phyloP scores from a whole-genome alignment of 176 grass and related monocot genomes.

The Poa pratensis region DNA sequence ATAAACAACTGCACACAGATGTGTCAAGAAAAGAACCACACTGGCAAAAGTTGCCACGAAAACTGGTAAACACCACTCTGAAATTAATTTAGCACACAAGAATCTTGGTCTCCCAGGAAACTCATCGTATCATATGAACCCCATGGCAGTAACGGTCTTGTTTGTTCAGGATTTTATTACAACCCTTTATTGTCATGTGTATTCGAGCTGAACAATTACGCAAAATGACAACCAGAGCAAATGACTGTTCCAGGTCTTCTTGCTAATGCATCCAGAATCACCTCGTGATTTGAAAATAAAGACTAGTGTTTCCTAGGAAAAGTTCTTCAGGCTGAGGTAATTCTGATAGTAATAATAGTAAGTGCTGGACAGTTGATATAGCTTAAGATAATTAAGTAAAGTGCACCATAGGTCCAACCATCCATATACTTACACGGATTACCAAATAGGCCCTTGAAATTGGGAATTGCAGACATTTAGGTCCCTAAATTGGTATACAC shows the following conservation, averaged over 20 bases:
- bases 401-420: neutral
- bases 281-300: neutral
- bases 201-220: neutral
- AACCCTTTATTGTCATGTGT: neutral
- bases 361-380: neutral
- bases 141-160: neutral
- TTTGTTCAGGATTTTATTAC: neutral
- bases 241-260: neutral
- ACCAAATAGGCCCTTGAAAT: neutral
- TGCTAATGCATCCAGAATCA: conserved; percentile 18
- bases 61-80: neutral
- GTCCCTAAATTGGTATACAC: neutral
- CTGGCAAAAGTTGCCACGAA: neutral
- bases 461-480: neutral
- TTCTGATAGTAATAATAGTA: conserved; percentile 17
- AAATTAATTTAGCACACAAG: conserved; percentile 4
- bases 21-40: neutral
- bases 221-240: neutral
- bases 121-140: neutral
- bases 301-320: neutral
- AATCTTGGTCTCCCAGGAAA: neutral
- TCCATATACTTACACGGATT: neutral
- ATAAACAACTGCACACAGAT: neutral
- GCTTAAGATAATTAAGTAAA: neutral
- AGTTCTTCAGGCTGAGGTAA: neutral